phyloP scores from a whole-genome alignment of 768 basidiomycete genomes.

The Antrodiella citrinella region DNA sequence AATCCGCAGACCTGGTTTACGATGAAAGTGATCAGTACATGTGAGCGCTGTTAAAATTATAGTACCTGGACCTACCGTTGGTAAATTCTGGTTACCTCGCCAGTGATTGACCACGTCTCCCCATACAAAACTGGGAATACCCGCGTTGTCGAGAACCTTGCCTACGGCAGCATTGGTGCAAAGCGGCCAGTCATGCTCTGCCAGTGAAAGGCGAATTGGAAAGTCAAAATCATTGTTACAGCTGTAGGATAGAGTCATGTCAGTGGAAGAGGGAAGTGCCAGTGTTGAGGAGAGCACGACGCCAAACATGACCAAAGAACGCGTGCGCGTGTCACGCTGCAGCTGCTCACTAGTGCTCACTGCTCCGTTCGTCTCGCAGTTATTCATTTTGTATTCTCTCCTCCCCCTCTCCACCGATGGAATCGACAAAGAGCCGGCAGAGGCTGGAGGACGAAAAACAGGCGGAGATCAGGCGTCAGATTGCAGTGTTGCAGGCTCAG shows the following conservation, averaged over 20 bases:
- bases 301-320: conserved; percentile 18
- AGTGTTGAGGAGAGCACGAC: too few relatives aligned
- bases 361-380: not conserved
- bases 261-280: not conserved
- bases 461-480: conserved; percentile 44
- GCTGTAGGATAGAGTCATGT: not conserved
- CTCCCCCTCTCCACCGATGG: conserved; percentile 30
- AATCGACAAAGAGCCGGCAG: conserved; percentile 40
- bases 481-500: conserved; percentile 48
- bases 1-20: too few relatives aligned
- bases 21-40: too few relatives aligned
- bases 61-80: too few relatives aligned
- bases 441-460: conserved; percentile 34
- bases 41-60: too few relatives aligned
- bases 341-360: not conserved
- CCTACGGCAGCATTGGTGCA: too few relatives aligned
- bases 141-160: too few relatives aligned
- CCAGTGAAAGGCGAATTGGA: not conserved
- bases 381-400: not conserved
- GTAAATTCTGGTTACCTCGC: too few relatives aligned
- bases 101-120: too few relatives aligned
- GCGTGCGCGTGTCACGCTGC: conserved; percentile 7
- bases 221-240: not conserved
- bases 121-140: too few relatives aligned
- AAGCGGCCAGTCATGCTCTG: too few relatives aligned